Base-by-base conservation (phyloP, 129 eudicot species). In the Chrysanthemum seticuspe region DNA sequence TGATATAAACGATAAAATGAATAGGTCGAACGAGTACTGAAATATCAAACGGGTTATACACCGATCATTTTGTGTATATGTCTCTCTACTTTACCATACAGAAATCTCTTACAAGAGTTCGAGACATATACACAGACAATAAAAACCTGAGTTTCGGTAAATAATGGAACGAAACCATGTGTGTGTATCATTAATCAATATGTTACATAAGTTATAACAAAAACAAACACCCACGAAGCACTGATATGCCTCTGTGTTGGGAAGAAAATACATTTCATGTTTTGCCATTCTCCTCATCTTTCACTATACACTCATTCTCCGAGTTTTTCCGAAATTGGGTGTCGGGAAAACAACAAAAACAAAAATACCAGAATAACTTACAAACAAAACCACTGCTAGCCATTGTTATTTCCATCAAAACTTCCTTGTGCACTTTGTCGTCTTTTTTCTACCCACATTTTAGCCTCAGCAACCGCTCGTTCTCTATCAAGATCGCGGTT, bases 361-460 rank as follows among this genome's bases (percentile, higher is more conserved):
- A 12, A 76, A 57, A 65, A 18, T 16, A 57, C 62, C 62, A 57
- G 10, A 57, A 40, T 40, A 76, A 68, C 75, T 13, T 31, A 31
- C 74, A 52, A 64, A 51, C 71, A 68, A 13, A 44, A 81, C 82
- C 12, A 29, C 70, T 31, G n/a, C 59, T 78, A 73, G 9, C 78
- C 77, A 14, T 71, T 78, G 16, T 73, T 80, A 58, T 69, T 82
- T 3, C 80, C 89, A 80, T 91, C 96, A 67, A 82, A 84, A 83
- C 89, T 88, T 19, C 93, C 92, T 79, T 82, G 86, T 44, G 83
- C 89, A 65, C 76, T 85, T 66, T 87, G 92, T 19, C 96, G 81
- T 78, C 96, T 85, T 48, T 94, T 86, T 36, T 89, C 99, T 7
- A 96, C 96, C 99, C 99, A 94, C 96, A 94, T 88, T 70, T 90